Evolutionary conservation across 2,329 filamentous ascomycete genomes (phyloP).

Genomic region (Aspergillus alliaceus): DNA sequence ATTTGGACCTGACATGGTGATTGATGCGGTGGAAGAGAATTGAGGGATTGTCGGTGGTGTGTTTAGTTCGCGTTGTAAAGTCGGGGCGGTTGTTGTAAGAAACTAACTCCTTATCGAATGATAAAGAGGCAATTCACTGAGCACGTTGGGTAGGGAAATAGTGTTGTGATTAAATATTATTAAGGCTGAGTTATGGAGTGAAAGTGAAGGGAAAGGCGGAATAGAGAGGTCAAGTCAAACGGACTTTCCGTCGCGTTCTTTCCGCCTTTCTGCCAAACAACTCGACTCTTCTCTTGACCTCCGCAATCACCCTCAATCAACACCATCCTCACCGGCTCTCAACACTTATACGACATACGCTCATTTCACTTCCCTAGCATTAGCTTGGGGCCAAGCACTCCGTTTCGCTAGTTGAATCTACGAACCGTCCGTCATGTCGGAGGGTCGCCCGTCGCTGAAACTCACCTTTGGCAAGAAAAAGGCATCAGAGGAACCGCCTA

Average conservation of each 20-base stretch:
- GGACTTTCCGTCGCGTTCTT: background rate
- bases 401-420: background rate
- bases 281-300: background rate
- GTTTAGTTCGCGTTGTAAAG: background rate
- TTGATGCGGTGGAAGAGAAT: background rate
- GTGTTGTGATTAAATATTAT: background rate
- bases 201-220: constrained; percentile 1
- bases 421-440: constrained; percentile 32
- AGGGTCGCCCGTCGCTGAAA: constrained; percentile 39
- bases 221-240: background rate
- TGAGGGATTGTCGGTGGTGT: background rate
- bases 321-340: background rate
- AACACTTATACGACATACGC: background rate
- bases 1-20: constrained; percentile 48
- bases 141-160: background rate
- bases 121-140: background rate
- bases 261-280: constrained; percentile 8
- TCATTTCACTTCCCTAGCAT: background rate
- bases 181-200: background rate
- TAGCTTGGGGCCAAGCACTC: background rate
- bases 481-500: constrained; percentile 25
- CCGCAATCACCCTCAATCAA: background rate
- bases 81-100: background rate
- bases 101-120: background rate
- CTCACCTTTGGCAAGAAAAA: constrained; percentile 44